Percentiles rank a stretch among this genome's conserved stretches.
Evolutionary conservation across 192 early-diverging fungal species (phyloP).

Genomic region (Irineochytrium annulatum): DNA sequence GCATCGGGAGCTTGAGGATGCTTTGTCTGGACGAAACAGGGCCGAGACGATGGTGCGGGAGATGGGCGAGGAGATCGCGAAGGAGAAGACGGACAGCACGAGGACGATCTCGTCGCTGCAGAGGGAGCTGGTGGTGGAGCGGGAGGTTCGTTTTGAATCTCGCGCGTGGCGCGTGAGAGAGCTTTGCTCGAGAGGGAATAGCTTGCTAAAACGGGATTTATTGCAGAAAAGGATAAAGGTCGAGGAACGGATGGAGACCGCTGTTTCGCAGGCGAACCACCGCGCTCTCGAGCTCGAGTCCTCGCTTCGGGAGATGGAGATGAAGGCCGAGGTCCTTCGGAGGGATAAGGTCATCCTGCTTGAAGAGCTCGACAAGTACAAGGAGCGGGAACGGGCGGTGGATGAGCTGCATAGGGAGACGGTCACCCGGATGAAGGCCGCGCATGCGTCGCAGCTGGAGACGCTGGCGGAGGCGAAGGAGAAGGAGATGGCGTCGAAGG

Average conservation of each 20-base stretch:
- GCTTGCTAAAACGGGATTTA: conserved; percentile 2
- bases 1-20: conserved; percentile 30
- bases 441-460: conserved; percentile 15
- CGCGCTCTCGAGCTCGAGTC: conserved; percentile 38
- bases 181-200: background rate
- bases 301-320: conserved; percentile 25
- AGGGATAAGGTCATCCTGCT: conserved; percentile 41
- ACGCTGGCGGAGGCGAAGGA: conserved; percentile 27
- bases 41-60: conserved; percentile 29
- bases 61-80: conserved; percentile 6
- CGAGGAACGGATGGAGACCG: conserved; percentile 18
- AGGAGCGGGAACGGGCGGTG: conserved; percentile 30
- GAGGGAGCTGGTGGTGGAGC: conserved; percentile 33
- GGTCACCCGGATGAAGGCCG: conserved; percentile 6
- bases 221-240: conserved; percentile 22
- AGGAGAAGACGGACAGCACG: conserved; percentile 15
- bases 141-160: conserved; percentile 26
- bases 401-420: background rate
- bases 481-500: conserved; percentile 7
- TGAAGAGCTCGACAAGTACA: conserved; percentile 40
- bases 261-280: conserved; percentile 1
- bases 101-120: conserved; percentile 23
- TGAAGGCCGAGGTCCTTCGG: conserved; percentile 35
- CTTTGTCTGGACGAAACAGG: conserved; percentile 22
- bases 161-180: background rate